Base-by-base conservation (phyloP, 2,329 filamentous ascomycete genomes). In the Aspergillus fructus region DNA sequence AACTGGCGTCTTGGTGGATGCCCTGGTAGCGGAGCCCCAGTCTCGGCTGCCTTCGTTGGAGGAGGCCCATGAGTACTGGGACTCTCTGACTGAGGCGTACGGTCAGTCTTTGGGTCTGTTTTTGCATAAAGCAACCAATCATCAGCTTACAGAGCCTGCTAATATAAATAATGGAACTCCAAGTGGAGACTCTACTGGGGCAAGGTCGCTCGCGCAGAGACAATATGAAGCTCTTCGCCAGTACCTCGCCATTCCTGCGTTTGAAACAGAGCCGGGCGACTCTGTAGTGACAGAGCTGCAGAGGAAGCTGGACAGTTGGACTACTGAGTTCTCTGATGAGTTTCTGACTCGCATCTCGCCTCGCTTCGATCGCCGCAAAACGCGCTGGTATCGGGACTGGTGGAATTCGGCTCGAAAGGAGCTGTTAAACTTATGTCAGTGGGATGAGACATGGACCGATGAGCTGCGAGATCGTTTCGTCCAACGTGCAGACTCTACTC, bases 331-430 rank as follows among this genome's bases (percentile, higher is more conserved):
- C 15, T 50, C 49, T 2, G 55, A 57, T 11, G 55, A 48, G 3
- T 57, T 53, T 34, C 39, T 46, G 7, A 37, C n/a, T 7, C 43
- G 43, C 12, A 27, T 57, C 3, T 40, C 34, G 37, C 55, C 55
- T 12, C 33, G 46, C 19, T 37, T 57, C 17, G 39, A 46, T 12
- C 15, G 21, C 12, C 45, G 33, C 13, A 57, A 53, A 19, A 24
- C 43, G 17, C 49, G 55, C 24, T 30, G 49, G 30, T 57, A 49
- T 24, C 49, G 51, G 17, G 46, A 46, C 7, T 52, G 42, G 12
- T 57, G 55, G 55, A 57, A 53, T 23, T 34, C 49, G 30, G 55
- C 55, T 11, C 45, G 45, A 4, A 49, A 53, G 19, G 55, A 57
- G 19, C 27, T 46, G 7, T 8, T 57, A 17, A 9, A 37, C 5